phyloP scores from a whole-genome alignment of 805 yeast species.

The Candida verbasci region DNA sequence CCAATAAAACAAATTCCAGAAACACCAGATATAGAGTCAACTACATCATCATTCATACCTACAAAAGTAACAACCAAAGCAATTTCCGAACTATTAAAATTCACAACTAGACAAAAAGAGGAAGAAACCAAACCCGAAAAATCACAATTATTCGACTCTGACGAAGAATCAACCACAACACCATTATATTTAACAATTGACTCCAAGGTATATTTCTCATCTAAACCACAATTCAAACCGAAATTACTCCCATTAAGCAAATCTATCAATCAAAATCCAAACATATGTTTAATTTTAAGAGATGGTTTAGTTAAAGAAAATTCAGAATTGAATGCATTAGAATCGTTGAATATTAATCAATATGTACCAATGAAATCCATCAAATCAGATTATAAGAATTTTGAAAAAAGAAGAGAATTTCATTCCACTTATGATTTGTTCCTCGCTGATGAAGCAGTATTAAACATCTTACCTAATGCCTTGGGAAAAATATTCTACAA shows the following conservation, averaged over 20 bases:
- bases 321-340: slow-evolving; percentile 43
- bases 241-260: slow-evolving; percentile 44
- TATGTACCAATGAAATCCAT: slow-evolving; percentile 71
- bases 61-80: slow-evolving; percentile 41
- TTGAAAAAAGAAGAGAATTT: slow-evolving; percentile 79
- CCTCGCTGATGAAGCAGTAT: slow-evolving; percentile 77
- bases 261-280: slow-evolving; percentile 43
- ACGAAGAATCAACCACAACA: slow-evolving; percentile 50
- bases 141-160: slow-evolving; percentile 45
- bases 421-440: slow-evolving; percentile 66
- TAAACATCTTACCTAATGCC: slow-evolving; percentile 75
- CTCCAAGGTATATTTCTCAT: slow-evolving; percentile 59
- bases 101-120: slow-evolving; percentile 33
- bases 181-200: slow-evolving; percentile 58
- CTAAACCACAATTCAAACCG: slow-evolving; percentile 57
- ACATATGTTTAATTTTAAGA: slow-evolving; percentile 64
- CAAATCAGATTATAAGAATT: slow-evolving; percentile 83
- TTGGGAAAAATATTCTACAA: slow-evolving; percentile 77
- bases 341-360: slow-evolving; percentile 44
- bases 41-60: slow-evolving; percentile 12
- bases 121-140: slow-evolving; percentile 21
- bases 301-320: slow-evolving; percentile 48
- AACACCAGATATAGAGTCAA: too few relatives aligned
- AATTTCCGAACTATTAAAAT: slow-evolving; percentile 62
- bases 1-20: too few relatives aligned